A percentile compares a stretch with the other conserved stretches of the same genome.
phyloP scores from a whole-genome alignment of 768 basidiomycete species.

The Mycena polygramma region DNA sequence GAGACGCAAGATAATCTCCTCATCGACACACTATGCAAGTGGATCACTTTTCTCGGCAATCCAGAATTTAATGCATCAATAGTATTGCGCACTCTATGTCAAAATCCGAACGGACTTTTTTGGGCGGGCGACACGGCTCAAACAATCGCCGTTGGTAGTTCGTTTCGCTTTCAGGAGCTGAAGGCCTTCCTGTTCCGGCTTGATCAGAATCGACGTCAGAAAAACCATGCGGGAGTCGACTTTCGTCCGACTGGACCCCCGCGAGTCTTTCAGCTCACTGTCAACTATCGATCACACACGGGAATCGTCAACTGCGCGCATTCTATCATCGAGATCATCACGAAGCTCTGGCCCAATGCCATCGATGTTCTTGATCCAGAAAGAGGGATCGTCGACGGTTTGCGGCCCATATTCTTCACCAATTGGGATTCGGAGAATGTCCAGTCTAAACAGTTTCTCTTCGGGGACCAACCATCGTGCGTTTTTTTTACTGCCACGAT shows the following conservation, averaged over 20 bases:
- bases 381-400: slow-evolving; percentile 64
- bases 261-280: slow-evolving; percentile 65
- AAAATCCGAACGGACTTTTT: slow-evolving; percentile 75
- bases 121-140: slow-evolving; percentile 89
- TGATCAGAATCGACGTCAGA: slow-evolving; percentile 45
- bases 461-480: slow-evolving; percentile 59
- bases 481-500: background rate
- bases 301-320: slow-evolving; percentile 81
- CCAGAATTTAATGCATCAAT: background rate
- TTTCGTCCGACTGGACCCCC: slow-evolving; percentile 42
- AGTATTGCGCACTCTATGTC: slow-evolving; percentile 71
- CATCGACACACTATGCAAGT: slow-evolving; percentile 62
- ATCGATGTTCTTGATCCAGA: slow-evolving; percentile 73
- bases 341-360: slow-evolving; percentile 70
- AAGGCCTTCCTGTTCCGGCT: slow-evolving; percentile 75
- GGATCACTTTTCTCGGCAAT: background rate
- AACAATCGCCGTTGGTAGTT: slow-evolving; percentile 79
- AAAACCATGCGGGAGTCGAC: slow-evolving; percentile 25
- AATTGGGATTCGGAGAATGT: slow-evolving; percentile 58
- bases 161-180: slow-evolving; percentile 79
- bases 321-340: slow-evolving; percentile 71
- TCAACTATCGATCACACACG: slow-evolving; percentile 79
- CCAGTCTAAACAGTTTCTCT: slow-evolving; percentile 71
- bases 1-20: slow-evolving; percentile 82
- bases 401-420: slow-evolving; percentile 70